phyloP scores from a whole-genome alignment of 2,329 filamentous ascomycete genomes.

The Fonsecaea erecta region DNA sequence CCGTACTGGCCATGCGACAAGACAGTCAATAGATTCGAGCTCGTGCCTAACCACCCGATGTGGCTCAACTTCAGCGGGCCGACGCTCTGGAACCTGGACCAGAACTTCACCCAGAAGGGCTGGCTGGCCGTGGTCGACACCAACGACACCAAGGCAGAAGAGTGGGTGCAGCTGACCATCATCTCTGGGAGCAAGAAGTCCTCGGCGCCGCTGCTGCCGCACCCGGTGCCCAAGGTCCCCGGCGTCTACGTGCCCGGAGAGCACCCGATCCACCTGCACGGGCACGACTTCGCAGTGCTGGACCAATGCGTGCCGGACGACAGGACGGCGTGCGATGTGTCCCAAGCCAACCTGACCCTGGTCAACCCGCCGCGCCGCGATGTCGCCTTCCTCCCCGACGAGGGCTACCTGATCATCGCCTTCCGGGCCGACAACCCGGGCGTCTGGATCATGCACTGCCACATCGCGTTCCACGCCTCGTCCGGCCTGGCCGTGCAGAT shows the following conservation, averaged over 20 bases:
- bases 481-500: conserved; percentile 65
- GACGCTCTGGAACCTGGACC: conserved; percentile 3
- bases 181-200: conserved; percentile 10
- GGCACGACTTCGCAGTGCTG: conserved; percentile 70
- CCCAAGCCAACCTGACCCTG: conserved; percentile 25
- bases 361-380: conserved; percentile 68
- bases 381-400: conserved; percentile 66
- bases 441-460: conserved; percentile 76
- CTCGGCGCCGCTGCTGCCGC: background rate
- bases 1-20: background rate
- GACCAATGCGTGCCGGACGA: conserved; percentile 50
- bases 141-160: background rate
- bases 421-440: conserved; percentile 54
- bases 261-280: conserved; percentile 72
- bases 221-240: conserved; percentile 9
- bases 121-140: conserved; percentile 8
- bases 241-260: conserved; percentile 17
- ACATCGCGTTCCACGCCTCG: conserved; percentile 75
- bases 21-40: background rate
- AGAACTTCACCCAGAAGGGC: background rate
- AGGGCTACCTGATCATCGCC: conserved; percentile 68
- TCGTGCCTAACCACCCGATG: conserved; percentile 8
- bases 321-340: conserved; percentile 59
- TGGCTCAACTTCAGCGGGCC: conserved; percentile 12
- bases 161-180: conserved; percentile 5